Evolutionary conservation across 2,329 filamentous ascomycete genomes (phyloP).

Genomic region (Aspergillus glaucus): DNA sequence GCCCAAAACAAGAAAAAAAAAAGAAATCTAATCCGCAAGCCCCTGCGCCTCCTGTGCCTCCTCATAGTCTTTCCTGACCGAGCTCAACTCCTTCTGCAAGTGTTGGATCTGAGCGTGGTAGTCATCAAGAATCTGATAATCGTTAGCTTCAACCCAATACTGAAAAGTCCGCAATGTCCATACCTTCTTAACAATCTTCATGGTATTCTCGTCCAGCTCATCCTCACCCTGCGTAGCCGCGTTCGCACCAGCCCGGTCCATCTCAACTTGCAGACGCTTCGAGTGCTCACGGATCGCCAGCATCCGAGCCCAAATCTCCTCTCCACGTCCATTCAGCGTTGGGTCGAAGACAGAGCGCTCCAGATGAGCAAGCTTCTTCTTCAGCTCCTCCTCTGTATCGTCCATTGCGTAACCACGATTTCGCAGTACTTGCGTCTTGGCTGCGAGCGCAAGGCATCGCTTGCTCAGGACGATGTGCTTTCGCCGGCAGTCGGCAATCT

Average conservation of each 20-base stretch:
- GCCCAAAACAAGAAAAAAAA: neutral
- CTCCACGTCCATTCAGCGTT: conserved; percentile 52
- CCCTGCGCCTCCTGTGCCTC: conserved; percentile 44
- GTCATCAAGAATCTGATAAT: conserved; percentile 42
- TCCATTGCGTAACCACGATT: conserved; percentile 62
- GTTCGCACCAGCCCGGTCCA: conserved; percentile 48
- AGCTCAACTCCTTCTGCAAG: conserved; percentile 54
- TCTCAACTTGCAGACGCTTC: conserved; percentile 53
- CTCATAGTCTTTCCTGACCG: conserved; percentile 54
- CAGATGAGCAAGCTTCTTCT: conserved; percentile 54
- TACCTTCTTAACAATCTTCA: conserved; percentile 58
- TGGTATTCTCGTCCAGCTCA: conserved; percentile 51
- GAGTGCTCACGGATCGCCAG: conserved; percentile 55
- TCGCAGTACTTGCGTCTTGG: conserved; percentile 58
- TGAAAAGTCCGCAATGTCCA: conserved; percentile 6
- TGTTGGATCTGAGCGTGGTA: conserved; percentile 49
- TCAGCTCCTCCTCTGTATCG: conserved; percentile 56
- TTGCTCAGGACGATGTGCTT: conserved; percentile 56
- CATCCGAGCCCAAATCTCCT: conserved; percentile 64
- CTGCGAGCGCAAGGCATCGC: conserved; percentile 54
- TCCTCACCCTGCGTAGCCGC: conserved; percentile 36
- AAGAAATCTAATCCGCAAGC: conserved; percentile 8
- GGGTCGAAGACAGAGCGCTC: conserved; percentile 57
- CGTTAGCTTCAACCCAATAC: conserved; percentile 7
- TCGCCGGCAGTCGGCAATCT: conserved; percentile 53